Base-by-base conservation (phyloP, 2,329 filamentous ascomycete species). In the Hymenoscyphus salicellus region DNA sequence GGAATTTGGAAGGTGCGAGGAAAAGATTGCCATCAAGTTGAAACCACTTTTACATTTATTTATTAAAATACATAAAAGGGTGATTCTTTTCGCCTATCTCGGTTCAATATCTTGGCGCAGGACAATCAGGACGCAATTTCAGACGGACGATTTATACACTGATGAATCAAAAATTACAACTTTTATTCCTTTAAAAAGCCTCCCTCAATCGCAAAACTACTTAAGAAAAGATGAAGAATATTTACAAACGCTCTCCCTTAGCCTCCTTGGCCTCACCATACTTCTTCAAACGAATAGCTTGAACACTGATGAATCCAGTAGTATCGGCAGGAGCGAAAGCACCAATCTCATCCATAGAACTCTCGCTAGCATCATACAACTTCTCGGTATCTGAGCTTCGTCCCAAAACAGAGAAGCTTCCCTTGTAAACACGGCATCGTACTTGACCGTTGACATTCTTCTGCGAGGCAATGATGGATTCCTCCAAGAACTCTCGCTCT, bases 221-320 rank as follows among this genome's bases (percentile, higher is more conserved):
- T 52, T 23, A 20, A 26, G 43, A 49, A 28, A 55, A 17, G 30
- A 32, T 11, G 52, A 56, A 23, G 46, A 14, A 23, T 52, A 26
- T 68, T 63, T 69, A 74, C 61, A 74, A 88, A 69, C 93, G 93
- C 79, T 88, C 97, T 56, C 88, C 83, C 80, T 88, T 91, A 66
- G 83, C 83, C 77, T 93, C 91, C 75, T 90, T 82, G 10, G 90
- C 98, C 79, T 98, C 93, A 80, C 81, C 80, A 65, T 80, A 83
- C 77, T 84, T 88, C 78, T 86, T 80, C 59, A 89, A 78, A 55
- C 85, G 81, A 69, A 90, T 89, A 68, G 85, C 85, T 73, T 94
- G 61, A n/a, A 65, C 88, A 61, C 82, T 83, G 74, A 94, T 87
- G 74, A 89, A 88, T 30, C 82, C 82, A 49, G 85, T 88, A 52